Base-by-base conservation (phyloP, 768 basidiomycete species). In the Rhodotorula babjevae region DNA sequence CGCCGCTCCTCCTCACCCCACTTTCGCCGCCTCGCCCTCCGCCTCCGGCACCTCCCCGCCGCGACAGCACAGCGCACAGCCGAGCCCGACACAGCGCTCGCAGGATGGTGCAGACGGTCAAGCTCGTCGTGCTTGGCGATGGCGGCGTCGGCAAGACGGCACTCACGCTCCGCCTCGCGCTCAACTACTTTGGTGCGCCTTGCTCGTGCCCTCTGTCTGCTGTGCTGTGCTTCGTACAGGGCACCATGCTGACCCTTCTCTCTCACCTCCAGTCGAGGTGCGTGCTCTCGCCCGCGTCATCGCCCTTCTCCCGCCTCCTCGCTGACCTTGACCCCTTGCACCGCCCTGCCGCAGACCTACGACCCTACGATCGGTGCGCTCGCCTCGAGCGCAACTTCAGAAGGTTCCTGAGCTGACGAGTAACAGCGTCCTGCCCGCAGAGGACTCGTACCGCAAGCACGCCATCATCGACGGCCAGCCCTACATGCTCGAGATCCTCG, bases 381-480 rank as follows among this genome's bases (percentile, higher is more conserved):
- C 23, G 27, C 6, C 31, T 31, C 16, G 19, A 3, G 31, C 8
- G n/a, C n/a, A n/a, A n/a, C 53, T 0, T 3, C 23, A 27, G 8
- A 27, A 5, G 21, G 23, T 19, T 10, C 27, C 31, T 47, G n/a
- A 33, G 61, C 49, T 11, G 33, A 16, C 31, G 25, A 19, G 23
- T 6, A n/a, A 44, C 25, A 14, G 9, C 15, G 5, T 36, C 36
- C 9, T 36, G 9, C 25, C 9, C 31, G 21, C 64, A 71, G 78
- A 78, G 71, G 78, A 78, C 59, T 75, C 74, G n/a, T 78, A 79
- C 53, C 75, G 78, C 9, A 79, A 77, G 81, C 93, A 96, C 80
- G 94, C 92, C 74, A 89, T 95, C 47, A 93, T 98, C 76, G 94
- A 98, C 82, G 94, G 95, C n/a, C 92, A 97, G 82, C 92, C 96